phyloP scores from a whole-genome alignment of 352 stramenopile species.

The Phytopythium mirpurense region DNA sequence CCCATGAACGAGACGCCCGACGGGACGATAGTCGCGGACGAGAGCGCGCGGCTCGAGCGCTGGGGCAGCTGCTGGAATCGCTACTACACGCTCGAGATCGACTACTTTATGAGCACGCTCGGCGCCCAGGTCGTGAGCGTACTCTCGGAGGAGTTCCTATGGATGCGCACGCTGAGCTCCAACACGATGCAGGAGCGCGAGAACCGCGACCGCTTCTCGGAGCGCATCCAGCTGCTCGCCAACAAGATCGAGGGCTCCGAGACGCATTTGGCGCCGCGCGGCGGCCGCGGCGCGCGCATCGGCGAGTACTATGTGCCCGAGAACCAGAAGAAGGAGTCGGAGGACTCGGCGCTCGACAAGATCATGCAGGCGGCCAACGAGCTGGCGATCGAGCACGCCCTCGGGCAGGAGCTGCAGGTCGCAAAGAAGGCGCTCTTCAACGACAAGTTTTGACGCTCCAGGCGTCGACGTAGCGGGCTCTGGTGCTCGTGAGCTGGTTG shows the following conservation, averaged over 20 bases:
- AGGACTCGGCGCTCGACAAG: conserved; percentile 83
- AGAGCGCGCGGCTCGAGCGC: conserved; percentile 90
- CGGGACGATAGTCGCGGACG: conserved; percentile 90
- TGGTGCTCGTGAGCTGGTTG: conserved; percentile 5
- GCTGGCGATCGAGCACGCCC: conserved; percentile 78
- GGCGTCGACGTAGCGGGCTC: no score
- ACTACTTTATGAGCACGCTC: conserved; percentile 96
- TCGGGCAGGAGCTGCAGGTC: conserved; percentile 77
- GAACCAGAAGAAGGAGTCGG: conserved; percentile 68
- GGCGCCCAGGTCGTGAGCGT: conserved; percentile 90
- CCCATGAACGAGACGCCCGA: conserved; percentile 94
- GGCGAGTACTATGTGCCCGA: conserved; percentile 85
- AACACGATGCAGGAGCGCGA: conserved; percentile 88
- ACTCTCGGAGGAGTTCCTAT: conserved; percentile 92
- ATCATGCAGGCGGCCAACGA: conserved; percentile 84
- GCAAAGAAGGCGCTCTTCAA: conserved; percentile 86
- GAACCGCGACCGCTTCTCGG: conserved; percentile 87
- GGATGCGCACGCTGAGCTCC: conserved; percentile 88
- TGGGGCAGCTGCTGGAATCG: conserved; percentile 96
- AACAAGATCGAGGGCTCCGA: conserved; percentile 83
- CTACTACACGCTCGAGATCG: conserved; percentile 94
- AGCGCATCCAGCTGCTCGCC: conserved; percentile 82
- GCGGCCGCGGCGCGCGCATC: conserved; percentile 55
- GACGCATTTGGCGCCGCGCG: conserved; percentile 46
- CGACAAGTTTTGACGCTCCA: conserved; percentile 68